Conservation (phyloP, 2,329 filamentous ascomycete genomes). For the Pseudocercospora crystallina region DNA sequence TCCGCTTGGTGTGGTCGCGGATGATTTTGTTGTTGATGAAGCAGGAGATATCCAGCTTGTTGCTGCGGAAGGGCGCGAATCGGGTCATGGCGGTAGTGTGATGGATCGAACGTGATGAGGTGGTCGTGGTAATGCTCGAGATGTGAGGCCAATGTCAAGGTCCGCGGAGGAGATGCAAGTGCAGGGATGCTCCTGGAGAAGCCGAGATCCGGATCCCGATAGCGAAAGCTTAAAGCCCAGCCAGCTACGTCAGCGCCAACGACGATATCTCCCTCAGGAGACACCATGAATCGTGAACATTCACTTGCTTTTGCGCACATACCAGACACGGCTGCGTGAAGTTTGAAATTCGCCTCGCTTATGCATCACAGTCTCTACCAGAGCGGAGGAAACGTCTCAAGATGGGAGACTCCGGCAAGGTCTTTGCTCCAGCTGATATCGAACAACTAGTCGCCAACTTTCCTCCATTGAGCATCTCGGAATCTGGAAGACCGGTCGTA, state of each 20-base stretch:
- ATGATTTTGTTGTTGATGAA: slow-evolving; percentile 84
- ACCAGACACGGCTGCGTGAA: too few species aligned
- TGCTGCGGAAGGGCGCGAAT: slow-evolving; percentile 66
- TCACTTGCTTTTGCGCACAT: too few species aligned
- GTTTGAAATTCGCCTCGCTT: too few species aligned
- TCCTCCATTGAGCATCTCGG: slow-evolving; percentile 22
- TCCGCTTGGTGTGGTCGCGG: slow-evolving; percentile 94
- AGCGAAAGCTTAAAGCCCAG: neutral
- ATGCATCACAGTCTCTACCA: too few species aligned
- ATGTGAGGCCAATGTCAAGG: neutral
- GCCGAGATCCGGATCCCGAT: slow-evolving; percentile 7
- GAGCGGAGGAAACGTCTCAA: too few species aligned
- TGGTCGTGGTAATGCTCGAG: neutral
- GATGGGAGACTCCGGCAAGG: neutral
- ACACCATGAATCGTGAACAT: too few species aligned
- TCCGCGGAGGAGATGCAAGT: neutral
- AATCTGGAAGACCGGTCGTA: slow-evolving; percentile 20
- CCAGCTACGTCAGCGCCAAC: slow-evolving; percentile 7
- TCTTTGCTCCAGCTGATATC: slow-evolving; percentile 30
- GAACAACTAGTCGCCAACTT: slow-evolving; percentile 28
- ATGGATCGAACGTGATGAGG: neutral
- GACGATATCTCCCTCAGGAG: neutral
- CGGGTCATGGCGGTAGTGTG: slow-evolving; percentile 47
- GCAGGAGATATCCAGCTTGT: slow-evolving; percentile 85
- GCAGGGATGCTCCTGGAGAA: neutral